These are phyloP conservation scores for Monosporozyma unispora DNA, from an alignment of 805 yeast genomes.

Conservation along the genomic window DNA sequence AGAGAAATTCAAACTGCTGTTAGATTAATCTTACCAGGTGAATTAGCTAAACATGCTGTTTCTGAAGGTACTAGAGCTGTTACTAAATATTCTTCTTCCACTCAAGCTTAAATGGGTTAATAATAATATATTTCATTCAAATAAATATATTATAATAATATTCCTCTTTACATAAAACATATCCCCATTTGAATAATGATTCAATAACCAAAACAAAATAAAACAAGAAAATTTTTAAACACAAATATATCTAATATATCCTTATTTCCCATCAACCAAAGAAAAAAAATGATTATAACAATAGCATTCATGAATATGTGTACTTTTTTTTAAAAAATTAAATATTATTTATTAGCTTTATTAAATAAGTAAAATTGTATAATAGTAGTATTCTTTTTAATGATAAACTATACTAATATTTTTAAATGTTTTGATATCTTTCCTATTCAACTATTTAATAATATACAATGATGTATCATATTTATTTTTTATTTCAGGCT, in stretches of 20 bases:
- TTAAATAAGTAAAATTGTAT: background rate
- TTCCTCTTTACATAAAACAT: background rate
- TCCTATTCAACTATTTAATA: background rate
- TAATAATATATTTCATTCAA: constrained; percentile 1
- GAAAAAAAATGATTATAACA: background rate
- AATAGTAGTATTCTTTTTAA: background rate
- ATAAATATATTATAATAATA: constrained; percentile 2
- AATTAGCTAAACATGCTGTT: constrained; percentile 96
- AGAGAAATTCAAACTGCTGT: constrained; percentile 99
- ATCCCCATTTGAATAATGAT: background rate
- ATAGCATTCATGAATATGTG: background rate
- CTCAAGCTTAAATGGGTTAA: constrained; percentile 30
- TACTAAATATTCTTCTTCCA: constrained; percentile 80
- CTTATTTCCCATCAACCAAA: background rate
- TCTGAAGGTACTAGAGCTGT: constrained; percentile 98
- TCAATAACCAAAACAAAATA: too few relatives aligned
- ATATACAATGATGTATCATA: too few relatives aligned
- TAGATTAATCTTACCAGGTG: constrained; percentile 96
- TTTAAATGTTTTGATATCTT: background rate
- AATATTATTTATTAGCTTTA: background rate
- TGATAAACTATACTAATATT: background rate
- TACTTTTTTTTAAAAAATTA: background rate
- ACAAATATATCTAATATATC: background rate
- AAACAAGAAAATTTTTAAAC: too few relatives aligned
- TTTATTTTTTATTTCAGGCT: too few relatives aligned